Conservation (phyloP, 2,329 filamentous ascomycete genomes). For the Aspergillus brasiliensis region DNA sequence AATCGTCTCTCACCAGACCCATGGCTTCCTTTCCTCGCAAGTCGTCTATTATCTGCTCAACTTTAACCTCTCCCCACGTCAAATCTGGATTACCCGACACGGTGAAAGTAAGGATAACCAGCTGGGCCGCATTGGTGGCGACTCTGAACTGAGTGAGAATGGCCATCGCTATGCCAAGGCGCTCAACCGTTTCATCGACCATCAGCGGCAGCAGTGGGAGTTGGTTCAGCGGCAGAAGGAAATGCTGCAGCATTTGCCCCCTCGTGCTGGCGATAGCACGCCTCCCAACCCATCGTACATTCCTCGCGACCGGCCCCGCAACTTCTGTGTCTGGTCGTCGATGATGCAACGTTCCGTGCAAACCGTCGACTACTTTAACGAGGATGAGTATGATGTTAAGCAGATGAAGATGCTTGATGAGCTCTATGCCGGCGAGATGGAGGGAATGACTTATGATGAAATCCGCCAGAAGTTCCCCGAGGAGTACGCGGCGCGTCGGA, state of each 20-base stretch:
- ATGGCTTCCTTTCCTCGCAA: slow-evolving; percentile 87
- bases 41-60: slow-evolving; percentile 95
- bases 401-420: slow-evolving; percentile 98
- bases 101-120: slow-evolving; percentile 89
- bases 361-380: slow-evolving; percentile 87
- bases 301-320: slow-evolving; percentile 65
- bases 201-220: slow-evolving; percentile 80
- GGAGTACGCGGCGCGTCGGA: slow-evolving; percentile 77
- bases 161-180: slow-evolving; percentile 78
- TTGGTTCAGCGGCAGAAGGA: slow-evolving; percentile 77
- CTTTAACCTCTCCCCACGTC: slow-evolving; percentile 91
- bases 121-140: slow-evolving; percentile 84
- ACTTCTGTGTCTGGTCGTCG: slow-evolving; percentile 98
- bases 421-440: slow-evolving; percentile 87
- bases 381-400: slow-evolving; percentile 95
- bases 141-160: slow-evolving; percentile 79
- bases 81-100: slow-evolving; percentile 98
- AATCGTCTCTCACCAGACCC: slow-evolving; percentile 84
- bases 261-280: slow-evolving; percentile 84
- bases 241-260: slow-evolving; percentile 79
- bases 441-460: slow-evolving; percentile 91
- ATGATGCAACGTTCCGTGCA: slow-evolving; percentile 91
- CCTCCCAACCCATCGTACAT: slow-evolving; percentile 85
- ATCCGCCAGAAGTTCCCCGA: slow-evolving; percentile 77
- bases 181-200: slow-evolving; percentile 79